phyloP scores from a whole-genome alignment of 2,329 filamentous ascomycete genomes.

The Blastomyces parvus region DNA sequence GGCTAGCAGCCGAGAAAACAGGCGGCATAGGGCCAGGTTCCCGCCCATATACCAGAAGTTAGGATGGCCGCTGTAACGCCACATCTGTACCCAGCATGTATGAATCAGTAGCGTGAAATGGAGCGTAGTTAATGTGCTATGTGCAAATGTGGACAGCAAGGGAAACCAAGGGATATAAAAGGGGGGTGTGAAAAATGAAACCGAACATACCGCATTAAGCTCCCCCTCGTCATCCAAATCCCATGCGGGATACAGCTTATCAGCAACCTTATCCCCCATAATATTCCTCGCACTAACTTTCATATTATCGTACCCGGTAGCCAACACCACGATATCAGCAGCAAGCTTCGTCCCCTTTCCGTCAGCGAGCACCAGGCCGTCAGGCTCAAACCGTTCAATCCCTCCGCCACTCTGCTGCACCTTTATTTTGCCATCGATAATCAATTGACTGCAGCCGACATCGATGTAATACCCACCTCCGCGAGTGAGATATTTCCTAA shows the following conservation, averaged over 20 bases:
- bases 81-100: slow-evolving; percentile 24
- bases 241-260: slow-evolving; percentile 50
- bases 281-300: slow-evolving; percentile 51
- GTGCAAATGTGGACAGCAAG: neutral
- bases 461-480: slow-evolving; percentile 54
- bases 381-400: slow-evolving; percentile 42
- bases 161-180: neutral
- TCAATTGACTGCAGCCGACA: slow-evolving; percentile 45
- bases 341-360: slow-evolving; percentile 45
- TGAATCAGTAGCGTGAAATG: neutral
- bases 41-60: slow-evolving; percentile 60
- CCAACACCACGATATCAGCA: slow-evolving; percentile 55
- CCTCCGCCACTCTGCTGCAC: slow-evolving; percentile 49
- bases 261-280: slow-evolving; percentile 53
- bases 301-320: slow-evolving; percentile 61
- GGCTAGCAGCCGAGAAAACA: slow-evolving; percentile 47
- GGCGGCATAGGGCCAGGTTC: slow-evolving; percentile 53
- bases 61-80: slow-evolving; percentile 52
- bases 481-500: slow-evolving; percentile 37
- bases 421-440: slow-evolving; percentile 51
- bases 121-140: neutral
- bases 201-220: slow-evolving; percentile 36
- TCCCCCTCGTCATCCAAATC: slow-evolving; percentile 50
- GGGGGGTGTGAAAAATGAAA: neutral
- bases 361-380: slow-evolving; percentile 44